A percentile compares a stretch with the other conserved stretches of the same genome.
Conservation (phyloP, 2,329 filamentous ascomycete genomes). For the Fusarium keratoplasticum region DNA sequence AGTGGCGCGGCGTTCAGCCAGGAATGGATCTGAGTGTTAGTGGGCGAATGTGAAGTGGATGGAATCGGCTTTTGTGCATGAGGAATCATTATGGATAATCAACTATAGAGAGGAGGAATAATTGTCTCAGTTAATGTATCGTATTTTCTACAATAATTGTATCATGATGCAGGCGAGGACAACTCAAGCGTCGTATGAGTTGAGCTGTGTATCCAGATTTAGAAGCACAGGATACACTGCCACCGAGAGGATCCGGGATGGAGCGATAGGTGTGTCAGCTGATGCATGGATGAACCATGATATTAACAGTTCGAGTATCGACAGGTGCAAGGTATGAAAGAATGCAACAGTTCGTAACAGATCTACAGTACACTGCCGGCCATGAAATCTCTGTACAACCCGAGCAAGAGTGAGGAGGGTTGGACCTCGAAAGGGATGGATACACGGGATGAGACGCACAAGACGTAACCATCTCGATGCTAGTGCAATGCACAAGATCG, state of each 20-base stretch:
- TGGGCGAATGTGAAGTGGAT: background rate
- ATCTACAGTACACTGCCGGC: background rate
- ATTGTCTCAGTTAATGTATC: background rate
- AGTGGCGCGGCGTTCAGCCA: slow-evolving; percentile 5
- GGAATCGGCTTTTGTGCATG: background rate
- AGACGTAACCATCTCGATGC: slow-evolving; percentile 13
- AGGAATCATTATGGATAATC: background rate
- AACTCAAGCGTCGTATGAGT: slow-evolving; percentile 16
- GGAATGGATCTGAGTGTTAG: slow-evolving; percentile 1
- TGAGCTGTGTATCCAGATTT: slow-evolving; percentile 34
- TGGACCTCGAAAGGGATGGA: background rate
- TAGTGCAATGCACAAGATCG: slow-evolving; percentile 28
- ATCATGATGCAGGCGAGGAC: slow-evolving; percentile 6
- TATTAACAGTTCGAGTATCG: background rate
- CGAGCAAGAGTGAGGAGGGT: background rate
- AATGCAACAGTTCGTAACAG: background rate
- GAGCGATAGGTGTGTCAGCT: slow-evolving; percentile 25
- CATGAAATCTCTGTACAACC: background rate
- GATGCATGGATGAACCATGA: background rate
- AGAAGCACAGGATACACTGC: slow-evolving; percentile 38
- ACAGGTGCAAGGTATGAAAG: slow-evolving; percentile 3
- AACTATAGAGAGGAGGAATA: slow-evolving; percentile 16
- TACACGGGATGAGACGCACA: slow-evolving; percentile 1
- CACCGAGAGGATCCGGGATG: slow-evolving; percentile 19
- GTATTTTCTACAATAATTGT: background rate